phyloP scores from a whole-genome alignment of 768 basidiomycete genomes.

The Auricularia cornea region DNA sequence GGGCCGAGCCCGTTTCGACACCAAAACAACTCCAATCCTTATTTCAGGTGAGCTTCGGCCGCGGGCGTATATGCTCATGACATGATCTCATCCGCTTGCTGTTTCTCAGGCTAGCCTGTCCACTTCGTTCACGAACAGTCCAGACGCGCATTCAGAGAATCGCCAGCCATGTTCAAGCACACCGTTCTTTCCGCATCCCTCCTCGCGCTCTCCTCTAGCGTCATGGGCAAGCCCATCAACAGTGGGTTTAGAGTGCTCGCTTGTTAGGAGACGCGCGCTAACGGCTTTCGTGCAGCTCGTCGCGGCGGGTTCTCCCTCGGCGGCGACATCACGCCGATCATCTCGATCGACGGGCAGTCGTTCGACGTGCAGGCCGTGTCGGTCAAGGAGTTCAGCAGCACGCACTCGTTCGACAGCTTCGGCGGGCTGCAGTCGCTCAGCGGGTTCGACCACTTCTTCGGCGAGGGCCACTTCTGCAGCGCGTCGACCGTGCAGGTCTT shows the following conservation, averaged over 20 bases:
- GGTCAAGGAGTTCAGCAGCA: not conserved
- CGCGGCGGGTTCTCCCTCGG: not conserved
- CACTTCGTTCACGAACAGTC: not conserved
- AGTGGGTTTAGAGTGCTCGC: not conserved
- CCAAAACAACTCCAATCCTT: not conserved
- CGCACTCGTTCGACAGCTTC: slow-evolving; percentile 4
- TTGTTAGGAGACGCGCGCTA: not conserved
- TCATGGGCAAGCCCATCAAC: not conserved
- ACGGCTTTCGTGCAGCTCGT: not conserved
- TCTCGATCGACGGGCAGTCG: not conserved
- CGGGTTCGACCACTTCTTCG: slow-evolving; percentile 8
- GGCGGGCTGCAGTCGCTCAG: slow-evolving; percentile 2
- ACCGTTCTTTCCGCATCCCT: not conserved
- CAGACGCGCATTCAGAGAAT: not conserved
- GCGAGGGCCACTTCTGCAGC: slow-evolving; percentile 3
- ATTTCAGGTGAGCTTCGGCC: not conserved
- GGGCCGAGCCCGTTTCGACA: not conserved
- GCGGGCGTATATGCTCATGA: not conserved
- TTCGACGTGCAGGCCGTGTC: not conserved
- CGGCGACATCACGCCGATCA: not conserved
- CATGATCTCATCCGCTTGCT: not conserved
- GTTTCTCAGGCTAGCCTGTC: not conserved
- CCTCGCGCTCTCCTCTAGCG: not conserved
- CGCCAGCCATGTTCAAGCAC: not conserved
- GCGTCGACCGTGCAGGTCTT: slow-evolving; percentile 1